These are phyloP conservation scores for Perkinsus chesapeaki DNA, from an alignment of 169 alveolate genomes.

Conservation along the genomic window DNA sequence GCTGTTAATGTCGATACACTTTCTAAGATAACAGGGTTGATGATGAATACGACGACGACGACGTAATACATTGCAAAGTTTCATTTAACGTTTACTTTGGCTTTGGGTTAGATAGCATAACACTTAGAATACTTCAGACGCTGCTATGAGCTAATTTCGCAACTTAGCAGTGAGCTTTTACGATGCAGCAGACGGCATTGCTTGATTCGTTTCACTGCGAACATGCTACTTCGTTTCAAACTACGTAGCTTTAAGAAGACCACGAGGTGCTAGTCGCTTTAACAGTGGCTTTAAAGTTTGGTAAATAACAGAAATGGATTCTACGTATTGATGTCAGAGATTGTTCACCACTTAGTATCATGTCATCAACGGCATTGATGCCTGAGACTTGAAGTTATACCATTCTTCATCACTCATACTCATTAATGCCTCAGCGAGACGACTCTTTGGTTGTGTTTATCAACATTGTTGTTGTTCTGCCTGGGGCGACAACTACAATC, in stretches of 20 bases:
- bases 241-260: too few species aligned
- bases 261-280: neutral
- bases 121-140: neutral
- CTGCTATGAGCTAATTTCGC: neutral
- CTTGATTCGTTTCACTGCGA: too few species aligned
- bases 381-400: neutral
- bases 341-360: neutral
- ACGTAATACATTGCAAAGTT: neutral
- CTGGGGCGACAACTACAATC: neutral
- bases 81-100: neutral
- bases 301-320: too few species aligned
- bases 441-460: neutral
- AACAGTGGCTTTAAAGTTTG: neutral
- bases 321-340: neutral
- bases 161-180: too few species aligned
- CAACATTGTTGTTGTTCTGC: neutral
- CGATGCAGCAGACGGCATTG: too few species aligned
- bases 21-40: neutral
- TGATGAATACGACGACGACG: neutral
- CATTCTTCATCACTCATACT: neutral
- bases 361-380: neutral
- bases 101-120: neutral
- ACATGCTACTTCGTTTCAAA: too few species aligned
- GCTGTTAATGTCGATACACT: neutral
- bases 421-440: neutral